Evolutionary conservation across 441 rosid genomes (phyloP), one percentile per base, ranked within the genome.

Genomic region (Populus hybrid): DNA sequence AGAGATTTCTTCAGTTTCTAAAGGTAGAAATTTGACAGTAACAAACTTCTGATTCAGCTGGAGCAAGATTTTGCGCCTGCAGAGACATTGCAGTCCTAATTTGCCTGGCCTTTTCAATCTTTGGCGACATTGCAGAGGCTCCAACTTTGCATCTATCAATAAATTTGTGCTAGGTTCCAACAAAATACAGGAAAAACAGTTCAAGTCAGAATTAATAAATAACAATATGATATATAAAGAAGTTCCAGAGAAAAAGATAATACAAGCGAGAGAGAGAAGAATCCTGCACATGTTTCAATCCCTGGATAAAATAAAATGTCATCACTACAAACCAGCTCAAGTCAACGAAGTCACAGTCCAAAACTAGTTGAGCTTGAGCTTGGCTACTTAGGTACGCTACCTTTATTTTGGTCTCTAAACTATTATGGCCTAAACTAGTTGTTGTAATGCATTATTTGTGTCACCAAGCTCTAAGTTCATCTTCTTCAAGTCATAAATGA

Each of bases 61-160:
- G 80, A 69, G 73, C 88, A 70, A 79, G 79, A 83, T 77, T 86
- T 85, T 91, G 92, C 21, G 87, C 93, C 79, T 87, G 87, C 75
- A 86, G 82, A 82, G 89, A 94, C 93, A 91, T 90, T 66, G 87
- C 75, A 34, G 91, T 91, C 87, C 94, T 90, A 73, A 86, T 79
- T 87, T 86, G 84, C 87, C 94, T 93, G 23, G 98, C 94, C 88
- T 92, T 91, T 76, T 93, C 98, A 86, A 97, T 89, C 91, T 89
- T 97, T 64, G 97, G 95, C 67, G 89, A 78, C 97, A 97, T 97
- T 76, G 91, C 89, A 70, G 94, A 88, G 79, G 99, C 98, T 71
- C 98, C 98, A 82, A 78, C 83, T 84, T 93, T 94, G 88, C 95
- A 93, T 86, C 91, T 94, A 79, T 88, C 98, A 72, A 93, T 89